Percentiles rank a stretch among this genome's conserved stretches.
Conservation (phyloP, 2,329 filamentous ascomycete genomes). For the Mariannaea sp. region DNA sequence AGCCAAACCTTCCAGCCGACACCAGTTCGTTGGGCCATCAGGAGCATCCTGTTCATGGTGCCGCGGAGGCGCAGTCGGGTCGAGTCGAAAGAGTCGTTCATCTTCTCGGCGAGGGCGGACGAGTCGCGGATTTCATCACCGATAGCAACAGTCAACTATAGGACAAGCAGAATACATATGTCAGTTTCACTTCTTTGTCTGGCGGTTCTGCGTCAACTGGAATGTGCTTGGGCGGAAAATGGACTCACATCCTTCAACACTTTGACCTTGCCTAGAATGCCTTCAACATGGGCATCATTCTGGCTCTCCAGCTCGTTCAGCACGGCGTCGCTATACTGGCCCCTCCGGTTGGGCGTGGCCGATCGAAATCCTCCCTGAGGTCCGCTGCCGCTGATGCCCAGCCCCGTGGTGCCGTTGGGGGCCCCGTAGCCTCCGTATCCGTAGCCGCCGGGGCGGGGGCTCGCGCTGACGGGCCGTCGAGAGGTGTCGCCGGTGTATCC, state of each 20-base stretch:
- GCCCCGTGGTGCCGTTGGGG: conserved; percentile 25
- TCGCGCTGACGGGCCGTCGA: conserved; percentile 50
- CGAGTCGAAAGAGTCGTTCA: conserved; percentile 93
- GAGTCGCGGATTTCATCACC: conserved; percentile 94
- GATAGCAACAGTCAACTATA: conserved; percentile 85
- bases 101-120: conserved; percentile 85
- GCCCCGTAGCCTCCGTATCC: conserved; percentile 49
- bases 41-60: conserved; percentile 95
- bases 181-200: conserved; percentile 14
- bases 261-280: conserved; percentile 88
- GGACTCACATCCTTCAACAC: conserved; percentile 82
- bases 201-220: neutral
- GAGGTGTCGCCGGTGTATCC: conserved; percentile 62
- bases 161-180: neutral
- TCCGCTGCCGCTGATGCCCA: conserved; percentile 41
- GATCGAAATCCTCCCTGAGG: conserved; percentile 56
- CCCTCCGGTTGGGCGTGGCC: conserved; percentile 76
- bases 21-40: conserved; percentile 95
- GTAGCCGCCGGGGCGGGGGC: conserved; percentile 53
- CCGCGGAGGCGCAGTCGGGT: conserved; percentile 80
- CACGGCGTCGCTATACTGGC: conserved; percentile 91
- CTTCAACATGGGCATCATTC: conserved; percentile 87
- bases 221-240: neutral
- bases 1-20: conserved; percentile 96
- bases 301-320: conserved; percentile 94